Evolutionary conservation across 441 rosid genomes (phyloP), one percentile per base, ranked within the genome.

Genomic region (Biscutella laevigata): DNA sequence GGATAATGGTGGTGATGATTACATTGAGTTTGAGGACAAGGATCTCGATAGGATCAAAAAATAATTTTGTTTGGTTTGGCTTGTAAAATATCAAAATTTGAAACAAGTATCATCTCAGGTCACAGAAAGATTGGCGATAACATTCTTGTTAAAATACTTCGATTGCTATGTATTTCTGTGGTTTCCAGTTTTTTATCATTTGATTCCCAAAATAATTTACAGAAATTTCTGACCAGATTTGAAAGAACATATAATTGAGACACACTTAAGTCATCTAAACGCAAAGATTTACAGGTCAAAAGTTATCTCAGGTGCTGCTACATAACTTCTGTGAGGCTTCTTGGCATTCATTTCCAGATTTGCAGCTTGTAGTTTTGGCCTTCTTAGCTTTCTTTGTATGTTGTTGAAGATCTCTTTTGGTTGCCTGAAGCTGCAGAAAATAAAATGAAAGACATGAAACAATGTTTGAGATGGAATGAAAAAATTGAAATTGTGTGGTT

Each of bases 31-130:
- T 19, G 91, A 83, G 52, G 95, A 86, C 25, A 88, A 81, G 58
- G 90, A 86, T 69, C 80, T 86, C 15, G 95, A 86, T 69, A 86
- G 74, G 71, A 82, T 86, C 71, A n/a, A n/a, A n/a, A n/a, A n/a
- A n/a, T 86, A 74, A 76, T 52, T 40, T 28, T 35, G 26, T 21
- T 9, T 51, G 26, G 20, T 60, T 35, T 40, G 33, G 42, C 43
- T 57, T 44, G 66, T 48, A n/a, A n/a, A 35, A 60, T 26, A 62
- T 71, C 60, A n/a, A 17, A 34, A 55, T 32, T 29, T 48, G 48
- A 37, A 54, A 46, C 50, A 56, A 51, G 49, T 39, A 52, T 48
- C 52, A 26, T 56, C 22, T 42, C 33, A 10, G 34, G 5, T n/a
- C 11, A n/a, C 37, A 52, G 47, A 65, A 54, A 58, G 48, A 27